Base-by-base conservation (phyloP, 2,329 filamentous ascomycete species). In the Colletotrichum phormii region DNA sequence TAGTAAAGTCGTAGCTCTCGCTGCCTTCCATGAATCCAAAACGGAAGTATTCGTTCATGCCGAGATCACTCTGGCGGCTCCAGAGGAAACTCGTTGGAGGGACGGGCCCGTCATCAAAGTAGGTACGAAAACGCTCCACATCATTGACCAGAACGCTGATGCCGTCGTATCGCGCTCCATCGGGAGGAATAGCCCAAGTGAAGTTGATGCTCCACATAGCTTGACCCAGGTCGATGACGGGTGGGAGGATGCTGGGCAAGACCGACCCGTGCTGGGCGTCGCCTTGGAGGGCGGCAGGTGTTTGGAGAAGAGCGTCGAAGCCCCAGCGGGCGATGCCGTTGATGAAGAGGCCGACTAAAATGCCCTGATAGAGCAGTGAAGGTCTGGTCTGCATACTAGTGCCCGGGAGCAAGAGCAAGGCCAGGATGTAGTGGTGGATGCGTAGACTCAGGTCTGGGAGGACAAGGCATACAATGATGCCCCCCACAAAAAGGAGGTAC, bases 251-350 rank as follows among this genome's bases (percentile, higher is more conserved):
- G 0, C 75, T 83, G 54, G 87, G 94, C 1, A 97, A 86, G 0
- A 89, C 82, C 0, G 90, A 91, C 12, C 90, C 90, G 49, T 89
- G 82, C 71, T 91, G 89, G 0, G 89, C 90, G 75, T 93, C 91
- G n/a, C 90, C 91, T 66, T 91, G 91, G 29, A 99, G 84, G 0
- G 91, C 91, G 0, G 83, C 88, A 0, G 94, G 90, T 0, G 97
- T 98, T 82, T 99, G 92, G 18, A 99, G 88, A 59, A 99, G 90
- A 1, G 93, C 89, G 74, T 95, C 95, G 81, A 97, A 99, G 0
- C 95, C 95, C 97, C 97, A 98, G 55, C 96, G 89, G 4, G 95
- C 96, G 72, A 97, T 91, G 64, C 97, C 96, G 80, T 98, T 98
- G 83, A 98, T 92, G 81, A 98, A 98, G 0, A 98, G 88, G 0